Evolutionary conservation across 108 stramenopile genomes (phyloP), one percentile per base, ranked within the genome.

Genomic region (Skeletonema marinoi): DNA sequence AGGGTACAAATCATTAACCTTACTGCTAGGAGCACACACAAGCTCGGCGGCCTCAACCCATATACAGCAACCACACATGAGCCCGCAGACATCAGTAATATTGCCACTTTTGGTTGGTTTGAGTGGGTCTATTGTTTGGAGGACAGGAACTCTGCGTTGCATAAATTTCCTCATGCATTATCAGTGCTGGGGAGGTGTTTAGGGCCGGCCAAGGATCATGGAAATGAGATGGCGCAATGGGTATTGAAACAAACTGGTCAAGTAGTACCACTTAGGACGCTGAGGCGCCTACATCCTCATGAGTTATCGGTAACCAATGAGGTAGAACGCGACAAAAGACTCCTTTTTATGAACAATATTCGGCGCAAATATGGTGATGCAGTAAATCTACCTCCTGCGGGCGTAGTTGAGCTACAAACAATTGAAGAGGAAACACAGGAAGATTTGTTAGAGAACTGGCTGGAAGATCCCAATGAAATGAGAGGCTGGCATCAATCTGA

Each of bases 201-300:
- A 21, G 86, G 86, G 29, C 84, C 84, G 13, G 19, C 73, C 6
- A 75, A 65, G 58, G 70, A 74, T 50, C 64, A 51, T 8, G 84
- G 84, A 29, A 85, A 82, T 59, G 81, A 74, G 36, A 82, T 82
- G 81, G 39, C 73, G 0, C 81, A 85, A 42, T 78, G 77, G 84
- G 39, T 25, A 25, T 25, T 25, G 25, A 25, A 25, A 25, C 25
- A 25, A 25, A 0, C 25, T 25, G 25, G 25, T 25, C 0, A 25
- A 0, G 25, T 25, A 25, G 25, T 25, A 25, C 25, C 25, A 25
- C 25, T 25, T 25, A 68, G 78, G 4, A 62, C 73, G 1, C 12
- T 39, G 0, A 35, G 65, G 10, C 35, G 56, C 17, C 64, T 86
- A 6, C 71, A 78, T 25, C 14, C 46, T 13, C 70, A 7, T 36